These are phyloP conservation scores for Tetraselmis chui DNA, from an alignment of 139 green algal species.

Conservation along the genomic window DNA sequence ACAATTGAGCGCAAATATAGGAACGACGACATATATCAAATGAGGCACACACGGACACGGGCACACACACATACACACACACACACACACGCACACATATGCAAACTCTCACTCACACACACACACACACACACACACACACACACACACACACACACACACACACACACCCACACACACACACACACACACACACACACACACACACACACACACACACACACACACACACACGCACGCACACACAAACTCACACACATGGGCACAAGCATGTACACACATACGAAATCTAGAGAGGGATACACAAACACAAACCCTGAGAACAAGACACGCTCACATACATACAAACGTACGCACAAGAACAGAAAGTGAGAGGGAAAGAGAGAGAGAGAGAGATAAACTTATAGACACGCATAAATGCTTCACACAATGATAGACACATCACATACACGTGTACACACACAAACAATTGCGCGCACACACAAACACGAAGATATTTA, in stretches of 20 bases:
- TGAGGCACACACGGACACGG: too few species aligned
- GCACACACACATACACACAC: not conserved
- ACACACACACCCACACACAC: not conserved
- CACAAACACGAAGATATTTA: too few species aligned
- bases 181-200: not conserved
- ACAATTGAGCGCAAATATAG: too few species aligned
- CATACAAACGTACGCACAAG: not conserved
- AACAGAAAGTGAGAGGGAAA: not conserved
- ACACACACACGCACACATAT: not conserved
- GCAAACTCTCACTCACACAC: not conserved
- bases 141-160: not conserved
- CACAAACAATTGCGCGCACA: too few species aligned
- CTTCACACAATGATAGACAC: not conserved
- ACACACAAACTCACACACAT: not conserved
- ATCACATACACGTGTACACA: too few species aligned
- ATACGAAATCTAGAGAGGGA: too few species aligned
- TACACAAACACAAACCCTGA: too few species aligned
- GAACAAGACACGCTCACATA: not conserved
- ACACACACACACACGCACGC: not conserved
- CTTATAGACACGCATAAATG: not conserved
- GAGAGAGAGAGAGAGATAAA: not conserved
- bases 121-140: not conserved
- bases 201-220: not conserved
- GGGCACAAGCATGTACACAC: not conserved
- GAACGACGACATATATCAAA: too few species aligned